phyloP scores from a whole-genome alignment of 83 land plant genomes.

The Larix sibirica region DNA sequence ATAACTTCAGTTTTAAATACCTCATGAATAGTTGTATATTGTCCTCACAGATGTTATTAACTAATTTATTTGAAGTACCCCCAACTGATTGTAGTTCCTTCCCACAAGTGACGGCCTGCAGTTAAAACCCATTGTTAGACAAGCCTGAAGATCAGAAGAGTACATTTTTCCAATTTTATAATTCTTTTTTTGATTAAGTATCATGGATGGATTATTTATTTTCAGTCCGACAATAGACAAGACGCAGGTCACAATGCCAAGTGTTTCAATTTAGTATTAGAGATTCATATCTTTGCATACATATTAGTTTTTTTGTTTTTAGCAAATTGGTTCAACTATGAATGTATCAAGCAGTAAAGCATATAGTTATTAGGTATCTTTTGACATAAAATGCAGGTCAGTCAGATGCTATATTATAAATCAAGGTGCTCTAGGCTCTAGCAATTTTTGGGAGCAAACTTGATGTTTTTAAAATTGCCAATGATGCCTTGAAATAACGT shows the following conservation, averaged over 20 bases:
- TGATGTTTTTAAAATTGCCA: too few species aligned
- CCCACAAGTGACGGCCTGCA: background rate
- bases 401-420: background rate
- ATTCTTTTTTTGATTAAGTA: background rate
- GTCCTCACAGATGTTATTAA: background rate
- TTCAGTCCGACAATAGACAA: background rate
- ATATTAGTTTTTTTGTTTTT: background rate
- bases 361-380: background rate
- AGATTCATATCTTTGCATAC: background rate
- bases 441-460: background rate
- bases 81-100: slow-evolving; percentile 2
- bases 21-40: slow-evolving; percentile 13
- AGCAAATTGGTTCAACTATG: background rate
- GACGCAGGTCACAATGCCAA: background rate
- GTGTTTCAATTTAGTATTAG: background rate
- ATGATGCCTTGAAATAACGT: too few species aligned
- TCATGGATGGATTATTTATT: background rate
- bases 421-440: background rate
- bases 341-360: background rate
- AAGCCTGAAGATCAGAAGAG: background rate
- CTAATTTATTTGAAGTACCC: background rate
- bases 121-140: background rate
- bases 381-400: background rate
- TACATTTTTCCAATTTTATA: background rate
- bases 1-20: background rate